Evolutionary conservation across 108 stramenopile genomes (phyloP), one percentile per base, ranked within the genome.

Genomic region (Nitzschia sp.): DNA sequence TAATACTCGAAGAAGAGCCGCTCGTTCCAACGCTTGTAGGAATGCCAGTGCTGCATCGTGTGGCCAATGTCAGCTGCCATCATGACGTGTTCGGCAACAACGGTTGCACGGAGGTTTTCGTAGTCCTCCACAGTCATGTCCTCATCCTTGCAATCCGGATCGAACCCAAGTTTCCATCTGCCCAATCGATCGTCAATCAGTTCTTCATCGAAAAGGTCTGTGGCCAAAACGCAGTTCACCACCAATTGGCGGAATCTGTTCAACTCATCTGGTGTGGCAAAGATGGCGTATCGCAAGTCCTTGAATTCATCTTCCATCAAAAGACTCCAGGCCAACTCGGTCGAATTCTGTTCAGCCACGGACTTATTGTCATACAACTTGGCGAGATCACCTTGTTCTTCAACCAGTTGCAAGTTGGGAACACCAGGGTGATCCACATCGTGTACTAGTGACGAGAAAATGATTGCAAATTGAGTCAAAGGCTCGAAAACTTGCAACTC

Each of bases 341-440:
- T 38, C 12, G 58, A 50, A 25, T 70, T 59, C 65, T 82, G 73
- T 46, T 82, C 81, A 21, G 78, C 75, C 12, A 82, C 57, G 37
- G 74, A 76, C 56, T 67, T 73, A 51, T 69, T 76, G 40, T 82
- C 53, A 65, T 74, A 79, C 19, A 40, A 14, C 11, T 22, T 29
- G 2, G 77, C 77, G 2, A 82, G 38, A 17, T 62, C 64, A 29
- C 51, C 21, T 8, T 53, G 12, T 50, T 82, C 77, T 51, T 63
- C 71, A 42, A 77, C 62, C 6, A 82, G 74, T 52, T 59, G 73
- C 10, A 70, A 46, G 69, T 82, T 82, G 37, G 81, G 78, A 11
- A 82, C 77, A n/a, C 81, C 81, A 6, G 54, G 41, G 37, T 67
- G 54, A 55, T 56, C 54, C 8, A 67, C 54, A 56, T 54, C 66